phyloP scores from a whole-genome alignment of 2,329 filamentous ascomycete genomes.

The Aspergillus floridensis region DNA sequence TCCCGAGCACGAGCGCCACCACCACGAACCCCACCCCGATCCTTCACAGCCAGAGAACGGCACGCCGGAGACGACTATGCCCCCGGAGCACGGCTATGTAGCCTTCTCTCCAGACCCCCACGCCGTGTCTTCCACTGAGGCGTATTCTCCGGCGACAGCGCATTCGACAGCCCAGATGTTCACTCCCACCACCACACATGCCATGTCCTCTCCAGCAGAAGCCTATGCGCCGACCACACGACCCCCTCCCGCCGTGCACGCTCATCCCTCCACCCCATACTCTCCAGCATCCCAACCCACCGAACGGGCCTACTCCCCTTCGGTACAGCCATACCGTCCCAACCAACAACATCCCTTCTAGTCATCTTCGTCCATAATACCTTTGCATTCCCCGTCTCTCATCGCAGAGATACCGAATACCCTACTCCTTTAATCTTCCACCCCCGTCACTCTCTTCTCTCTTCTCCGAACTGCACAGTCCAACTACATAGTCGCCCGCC shows the following conservation, averaged over 20 bases:
- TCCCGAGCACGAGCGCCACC: neutral
- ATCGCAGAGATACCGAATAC: too few species aligned
- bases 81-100: neutral
- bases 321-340: neutral
- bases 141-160: neutral
- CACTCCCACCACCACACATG: neutral
- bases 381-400: too few species aligned
- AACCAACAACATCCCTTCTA: neutral
- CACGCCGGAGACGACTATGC: neutral
- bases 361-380: neutral
- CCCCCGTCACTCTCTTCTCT: neutral
- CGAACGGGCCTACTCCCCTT: slow-evolving; percentile 22
- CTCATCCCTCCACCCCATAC: neutral
- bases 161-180: neutral
- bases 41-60: neutral
- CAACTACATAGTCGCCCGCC: neutral
- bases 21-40: neutral
- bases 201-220: neutral
- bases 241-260: neutral
- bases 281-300: neutral
- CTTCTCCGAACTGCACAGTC: neutral
- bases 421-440: too few species aligned
- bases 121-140: neutral
- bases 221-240: neutral
- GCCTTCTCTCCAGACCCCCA: neutral